Conservation (phyloP, 306 rosid species). For the Hippophae rhamnoides region DNA sequence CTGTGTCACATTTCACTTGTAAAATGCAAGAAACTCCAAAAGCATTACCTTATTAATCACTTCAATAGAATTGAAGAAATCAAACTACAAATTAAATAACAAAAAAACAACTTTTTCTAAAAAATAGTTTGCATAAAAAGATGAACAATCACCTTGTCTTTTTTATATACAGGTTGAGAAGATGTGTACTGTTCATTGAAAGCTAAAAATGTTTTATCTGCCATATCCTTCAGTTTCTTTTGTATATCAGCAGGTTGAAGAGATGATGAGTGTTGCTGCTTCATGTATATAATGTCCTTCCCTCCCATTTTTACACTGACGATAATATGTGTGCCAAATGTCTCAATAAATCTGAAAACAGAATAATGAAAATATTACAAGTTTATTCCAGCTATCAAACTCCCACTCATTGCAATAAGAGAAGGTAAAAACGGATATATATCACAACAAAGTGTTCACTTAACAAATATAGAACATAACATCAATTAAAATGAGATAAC, state of each 20-base stretch:
- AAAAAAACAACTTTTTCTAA: not conserved
- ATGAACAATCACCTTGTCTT: slow-evolving; percentile 46
- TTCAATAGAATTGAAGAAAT: not conserved
- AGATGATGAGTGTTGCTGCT: slow-evolving; percentile 86
- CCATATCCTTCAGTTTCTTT: slow-evolving; percentile 77
- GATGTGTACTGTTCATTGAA: slow-evolving; percentile 43
- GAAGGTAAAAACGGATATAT: too few species aligned
- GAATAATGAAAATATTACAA: slow-evolving; percentile 2
- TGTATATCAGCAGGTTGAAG: slow-evolving; percentile 89
- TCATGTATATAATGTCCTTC: slow-evolving; percentile 87
- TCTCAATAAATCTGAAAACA: slow-evolving; percentile 69
- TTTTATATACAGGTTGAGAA: slow-evolving; percentile 57
- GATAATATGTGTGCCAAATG: slow-evolving; percentile 85
- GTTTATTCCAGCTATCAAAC: not conserved
- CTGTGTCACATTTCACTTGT: too few species aligned
- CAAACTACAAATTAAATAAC: slow-evolving; percentile 8
- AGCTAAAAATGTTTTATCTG: slow-evolving; percentile 77
- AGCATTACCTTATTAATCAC: too few species aligned
- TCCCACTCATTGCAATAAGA: too few species aligned
- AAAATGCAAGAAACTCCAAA: too few species aligned
- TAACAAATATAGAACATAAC: too few species aligned
- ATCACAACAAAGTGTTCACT: too few species aligned
- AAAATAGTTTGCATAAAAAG: not conserved
- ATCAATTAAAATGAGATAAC: too few species aligned
- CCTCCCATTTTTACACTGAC: slow-evolving; percentile 98